Evolutionary conservation across 306 rosid genomes (phyloP), one percentile per base, ranked within the genome.

Genomic region (Gillenia trifoliata): DNA sequence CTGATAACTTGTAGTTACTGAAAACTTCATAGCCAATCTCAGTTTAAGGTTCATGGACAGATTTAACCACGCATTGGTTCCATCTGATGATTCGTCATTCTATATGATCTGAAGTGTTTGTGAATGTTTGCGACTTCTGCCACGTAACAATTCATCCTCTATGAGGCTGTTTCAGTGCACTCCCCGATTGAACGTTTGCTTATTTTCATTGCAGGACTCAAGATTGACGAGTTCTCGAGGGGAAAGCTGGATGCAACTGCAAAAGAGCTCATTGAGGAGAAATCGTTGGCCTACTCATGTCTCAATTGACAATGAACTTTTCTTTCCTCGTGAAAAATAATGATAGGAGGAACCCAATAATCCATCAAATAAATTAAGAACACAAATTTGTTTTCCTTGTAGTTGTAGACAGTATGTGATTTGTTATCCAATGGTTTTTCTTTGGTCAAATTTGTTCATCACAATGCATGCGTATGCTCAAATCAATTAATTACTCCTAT

Each of bases 241-340:
- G 90, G 75, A 0, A 91, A 87, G 88, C 69, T 94, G 88, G 95
- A 94, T 73, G 86, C 77, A 59, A 90, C 97, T 3, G 92, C 96
- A n/a, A 69, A 83, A 75, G 99, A 94, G 66, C 91, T 94, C 11
- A 50, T 78, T 45, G 96, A 92, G 75, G 99, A 94, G 84, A 94
- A 83, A 81, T 3, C 77, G 13, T 60, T 91, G 81, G 97, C 97
- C 11, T 22, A 70, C 66, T 87, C 92, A 59, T 92, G 93, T 69
- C 88, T 94, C 22, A 67, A 77, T 50, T 85, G 78, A 83, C 0
- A 10, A 47, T 38, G 70, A 47, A 50, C 5, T 30, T 28, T 17
- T 54, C 70, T 68, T 71, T 15, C 62, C 75, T n/a, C 11, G 19
- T 66, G 76, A 67, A 33, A 64, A 33, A 64, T 11, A 50, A 77